Base-by-base conservation (phyloP, 2,329 filamentous ascomycete genomes). In the Neocatenulostroma microsporum region DNA sequence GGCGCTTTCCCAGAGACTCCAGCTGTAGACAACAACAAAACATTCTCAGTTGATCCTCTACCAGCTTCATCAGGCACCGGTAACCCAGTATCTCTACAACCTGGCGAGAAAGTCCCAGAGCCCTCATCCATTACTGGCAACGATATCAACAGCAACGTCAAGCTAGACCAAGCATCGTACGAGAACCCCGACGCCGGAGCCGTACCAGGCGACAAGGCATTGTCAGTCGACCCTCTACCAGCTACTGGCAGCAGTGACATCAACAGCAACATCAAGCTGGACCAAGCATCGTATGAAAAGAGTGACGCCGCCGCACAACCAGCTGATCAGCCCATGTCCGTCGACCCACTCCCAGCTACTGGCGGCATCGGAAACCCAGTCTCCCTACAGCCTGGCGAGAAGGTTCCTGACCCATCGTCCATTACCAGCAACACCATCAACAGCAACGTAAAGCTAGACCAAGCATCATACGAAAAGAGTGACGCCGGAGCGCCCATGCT, bases 391-490 rank as follows among this genome's bases (percentile, higher is more conserved):
- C 82, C 88, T 3, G 87, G 87, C 51, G 84, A 94, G 66, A 78
- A 80, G 59, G 74, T 94, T 8, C 88, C 88, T 26, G 72, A 83
- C 31, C 61, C 72, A 18, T 73, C 66, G 59, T 72, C 73, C 18
- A 55, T 87, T 50, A 78, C 78, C 31, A 62, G 72, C 34, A 82
- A 84, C 60, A 80, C 86, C 34, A 74, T 94, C 54, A 76, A 80
- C 27, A 76, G 73, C 47, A 74, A 69, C 18, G 70, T 69, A 23
- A 70, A 66, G 54, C 74, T 84, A 14, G 88, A 95, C 59, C 74
- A 86, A 60, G 84, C 79, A 49, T 89, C 85, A 2, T 96, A 95
- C 62, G 82, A 93, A 60, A 84, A 84, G 61, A 78, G 80, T 46
- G 82, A 82, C 54, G 73, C 78, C 39, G 53, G 55, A 18, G 61